Base-by-base conservation (phyloP, 2,329 filamentous ascomycete genomes). In the Cadophora luteo-olivacea region DNA sequence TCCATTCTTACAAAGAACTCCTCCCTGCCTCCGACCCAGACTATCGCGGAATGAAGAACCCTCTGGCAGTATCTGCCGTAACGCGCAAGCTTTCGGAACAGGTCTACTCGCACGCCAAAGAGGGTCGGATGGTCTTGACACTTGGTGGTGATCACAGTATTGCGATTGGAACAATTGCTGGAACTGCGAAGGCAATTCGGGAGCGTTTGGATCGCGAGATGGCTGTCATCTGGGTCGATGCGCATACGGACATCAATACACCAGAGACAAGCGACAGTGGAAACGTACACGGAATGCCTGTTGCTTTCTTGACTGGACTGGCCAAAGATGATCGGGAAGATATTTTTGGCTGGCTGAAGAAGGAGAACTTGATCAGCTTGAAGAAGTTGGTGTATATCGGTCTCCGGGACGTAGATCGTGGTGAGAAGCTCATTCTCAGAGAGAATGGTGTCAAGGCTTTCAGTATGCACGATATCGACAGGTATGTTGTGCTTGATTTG, bases 261-360 rank as follows among this genome's bases (percentile, higher is more conserved):
- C 96, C 95, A 64, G 94, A 98, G 86, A 91, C 89, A 60, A 95
- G 91, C 73, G 92, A 87, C 52, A 96, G 92, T 74, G 96, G 96
- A 41, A 98, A 98, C 82, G 92, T 99, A 72, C 96, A 99, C 82
- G 96, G 96, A 75, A 99, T 99, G 96, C 96, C 96, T 2, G 92
- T 98, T 48, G 89, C 93, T 3, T 99, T 98, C 81, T 81, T 97
- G 73, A 94, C 94, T 0, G 93, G 96, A 0, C 84, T 99, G 67
- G 92, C 94, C 57, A 89, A 83, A 73, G 92, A 94, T 76, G 87
- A 92, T 60, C 84, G 87, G 66, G 87, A 91, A 70, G 91, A 96
- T 76, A 88, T 92, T 68, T 98, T 99, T 82, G 94, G 94, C 68
- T 99, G 96, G 96, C 80, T 99, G 73, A 82, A 89, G 77, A 86